phyloP scores from a whole-genome alignment of 2,329 filamentous ascomycete species.

The Phoma sp. region DNA sequence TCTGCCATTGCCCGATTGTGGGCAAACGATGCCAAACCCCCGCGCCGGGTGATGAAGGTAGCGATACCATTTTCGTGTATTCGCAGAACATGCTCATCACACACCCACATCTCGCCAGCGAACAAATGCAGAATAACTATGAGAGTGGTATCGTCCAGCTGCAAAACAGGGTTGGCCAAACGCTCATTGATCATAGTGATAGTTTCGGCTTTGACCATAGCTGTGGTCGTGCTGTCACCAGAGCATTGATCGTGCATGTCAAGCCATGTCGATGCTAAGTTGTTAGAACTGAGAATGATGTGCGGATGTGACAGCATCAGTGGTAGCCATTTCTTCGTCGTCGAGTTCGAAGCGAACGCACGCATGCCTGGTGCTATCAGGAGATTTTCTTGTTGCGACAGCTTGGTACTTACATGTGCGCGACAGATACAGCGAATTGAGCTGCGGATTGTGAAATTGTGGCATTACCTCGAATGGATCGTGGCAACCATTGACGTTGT shows the following conservation, averaged over 20 bases:
- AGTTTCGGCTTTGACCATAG: constrained; percentile 34
- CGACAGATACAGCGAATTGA: constrained; percentile 1
- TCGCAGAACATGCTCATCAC: constrained; percentile 34
- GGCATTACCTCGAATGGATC: constrained; percentile 2
- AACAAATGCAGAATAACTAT: constrained; percentile 40
- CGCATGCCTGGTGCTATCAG: constrained; percentile 26
- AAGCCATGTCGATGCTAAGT: constrained; percentile 36
- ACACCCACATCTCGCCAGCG: constrained; percentile 40
- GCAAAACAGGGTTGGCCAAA: constrained; percentile 13
- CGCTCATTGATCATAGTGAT: constrained; percentile 37
- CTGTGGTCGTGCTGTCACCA: constrained; percentile 36
- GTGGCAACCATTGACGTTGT: constrained; percentile 16
- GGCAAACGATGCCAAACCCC: constrained; percentile 26
- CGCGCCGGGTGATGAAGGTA: constrained; percentile 29
- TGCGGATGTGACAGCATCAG: constrained; percentile 34
- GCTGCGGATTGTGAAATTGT: not conserved
- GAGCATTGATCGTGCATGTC: constrained; percentile 34
- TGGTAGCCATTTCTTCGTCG: constrained; percentile 36
- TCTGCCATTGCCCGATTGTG: constrained; percentile 26
- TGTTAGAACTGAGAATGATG: constrained; percentile 32
- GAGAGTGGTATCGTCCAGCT: constrained; percentile 34
- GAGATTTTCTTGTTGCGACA: not conserved
- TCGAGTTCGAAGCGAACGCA: constrained; percentile 29
- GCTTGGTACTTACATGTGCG: not conserved
- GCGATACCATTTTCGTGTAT: constrained; percentile 36